Conservation (phyloP, 2,329 filamentous ascomycete genomes). For the Pseudogymnoascus sp. region DNA sequence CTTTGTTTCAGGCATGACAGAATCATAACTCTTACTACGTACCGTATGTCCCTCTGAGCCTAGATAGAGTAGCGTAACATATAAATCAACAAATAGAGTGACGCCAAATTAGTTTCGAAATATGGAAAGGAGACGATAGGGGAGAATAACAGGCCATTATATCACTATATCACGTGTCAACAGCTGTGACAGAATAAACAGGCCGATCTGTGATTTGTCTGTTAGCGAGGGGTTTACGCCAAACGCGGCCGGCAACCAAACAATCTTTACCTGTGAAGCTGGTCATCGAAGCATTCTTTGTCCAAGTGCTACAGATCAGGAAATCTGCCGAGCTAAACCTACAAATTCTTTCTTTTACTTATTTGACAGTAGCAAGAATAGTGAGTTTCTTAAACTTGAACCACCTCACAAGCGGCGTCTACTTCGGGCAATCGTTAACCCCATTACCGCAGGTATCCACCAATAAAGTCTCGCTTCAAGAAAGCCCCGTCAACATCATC, state of each 20-base stretch:
- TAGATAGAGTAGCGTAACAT: neutral
- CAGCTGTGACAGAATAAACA: neutral
- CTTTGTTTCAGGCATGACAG: neutral
- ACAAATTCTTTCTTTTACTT: constrained; percentile 2
- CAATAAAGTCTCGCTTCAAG: constrained; percentile 10
- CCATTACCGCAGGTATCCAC: constrained; percentile 9
- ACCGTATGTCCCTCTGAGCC: neutral
- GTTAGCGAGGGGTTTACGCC: constrained; percentile 8
- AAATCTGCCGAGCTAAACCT: constrained; percentile 4
- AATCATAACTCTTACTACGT: neutral
- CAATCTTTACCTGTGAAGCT: constrained; percentile 6
- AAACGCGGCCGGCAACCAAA: constrained; percentile 7
- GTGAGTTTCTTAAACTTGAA: neutral
- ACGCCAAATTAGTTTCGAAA: neutral
- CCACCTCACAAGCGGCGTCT: constrained; percentile 5
- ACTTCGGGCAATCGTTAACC: constrained; percentile 9
- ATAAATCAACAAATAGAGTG: neutral
- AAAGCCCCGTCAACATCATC: constrained; percentile 9
- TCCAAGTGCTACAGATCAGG: constrained; percentile 3
- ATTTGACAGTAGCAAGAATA: neutral
- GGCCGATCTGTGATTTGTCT: constrained; percentile 4
- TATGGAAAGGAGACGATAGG: neutral
- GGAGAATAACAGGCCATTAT: neutral
- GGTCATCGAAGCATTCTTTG: constrained; percentile 6
- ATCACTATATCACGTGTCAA: neutral